These are phyloP conservation scores for Pseudogymnoascus sp. DNA, from an alignment of 2,329 filamentous ascomycete genomes.

Conservation along the genomic window DNA sequence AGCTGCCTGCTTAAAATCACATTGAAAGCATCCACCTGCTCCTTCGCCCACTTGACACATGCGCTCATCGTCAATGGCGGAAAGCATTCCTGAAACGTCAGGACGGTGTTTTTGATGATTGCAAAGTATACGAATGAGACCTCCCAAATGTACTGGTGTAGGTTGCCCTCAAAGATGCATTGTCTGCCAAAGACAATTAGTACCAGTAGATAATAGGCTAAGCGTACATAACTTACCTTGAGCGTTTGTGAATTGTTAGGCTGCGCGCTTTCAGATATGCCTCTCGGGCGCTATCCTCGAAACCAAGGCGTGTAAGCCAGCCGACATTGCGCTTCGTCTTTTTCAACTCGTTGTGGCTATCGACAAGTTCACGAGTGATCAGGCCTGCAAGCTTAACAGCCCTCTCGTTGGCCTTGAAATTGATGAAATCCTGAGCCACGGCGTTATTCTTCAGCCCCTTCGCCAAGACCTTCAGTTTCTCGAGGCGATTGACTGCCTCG, in stretches of 20 bases:
- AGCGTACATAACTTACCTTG: conserved; percentile 52
- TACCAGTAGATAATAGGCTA: conserved; percentile 16
- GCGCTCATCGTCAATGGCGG: conserved; percentile 81
- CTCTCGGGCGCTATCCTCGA: conserved; percentile 81
- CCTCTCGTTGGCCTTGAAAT: conserved; percentile 80
- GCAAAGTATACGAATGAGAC: conserved; percentile 94
- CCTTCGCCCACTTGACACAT: conserved; percentile 97
- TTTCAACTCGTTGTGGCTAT: conserved; percentile 66
- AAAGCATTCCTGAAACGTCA: conserved; percentile 81
- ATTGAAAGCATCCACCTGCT: conserved; percentile 88
- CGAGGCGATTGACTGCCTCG: conserved; percentile 71
- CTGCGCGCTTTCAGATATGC: conserved; percentile 76
- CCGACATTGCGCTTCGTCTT: conserved; percentile 73
- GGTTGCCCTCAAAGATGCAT: conserved; percentile 89
- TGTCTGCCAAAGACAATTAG: conserved; percentile 50
- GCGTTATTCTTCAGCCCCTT: conserved; percentile 75
- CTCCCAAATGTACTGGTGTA: conserved; percentile 90
- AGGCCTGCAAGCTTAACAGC: conserved; percentile 68
- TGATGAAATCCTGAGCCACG: conserved; percentile 86
- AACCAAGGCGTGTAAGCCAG: conserved; percentile 81
- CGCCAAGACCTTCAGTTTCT: conserved; percentile 73
- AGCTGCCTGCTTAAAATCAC: conserved; percentile 72
- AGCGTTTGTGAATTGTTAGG: conserved; percentile 69
- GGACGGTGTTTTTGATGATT: conserved; percentile 85
- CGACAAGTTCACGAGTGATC: conserved; percentile 67